Base-by-base conservation (phyloP, 768 basidiomycete species). In the Phaeolepiota aurea region DNA sequence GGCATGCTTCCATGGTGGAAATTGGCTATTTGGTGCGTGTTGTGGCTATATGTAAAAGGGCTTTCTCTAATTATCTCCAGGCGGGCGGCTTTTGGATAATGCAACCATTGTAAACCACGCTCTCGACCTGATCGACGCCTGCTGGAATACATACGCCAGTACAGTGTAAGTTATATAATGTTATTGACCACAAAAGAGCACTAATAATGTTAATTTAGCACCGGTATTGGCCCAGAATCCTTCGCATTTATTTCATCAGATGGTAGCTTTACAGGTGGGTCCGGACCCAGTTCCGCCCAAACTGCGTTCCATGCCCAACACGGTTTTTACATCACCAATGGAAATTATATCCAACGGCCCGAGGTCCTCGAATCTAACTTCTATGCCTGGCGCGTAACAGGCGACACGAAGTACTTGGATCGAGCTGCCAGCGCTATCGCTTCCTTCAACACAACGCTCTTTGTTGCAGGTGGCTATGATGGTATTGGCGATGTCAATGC, bases 341-440 rank as follows among this genome's bases (percentile, higher is more conserved):
- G 62, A 14, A 61, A 66, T 46, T 87, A 87, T 49, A 69, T 78
- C 53, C 63, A 77, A 28, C 81, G 86, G 18, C 84, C 86, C 0
- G 83, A 87, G 58, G 82, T 87, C 16, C 70, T 87, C 11, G 83
- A 87, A 55, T 81, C 77, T 39, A 86, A 86, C 64, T 87, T 87
- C 63, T 81, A 87, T 44, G 85, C 83, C 0, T 87, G 70, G 71
- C 75, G 86, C 16, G 73, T 68, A 9, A 85, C 83, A 2, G 86
- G 85, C 1, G 64, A 87, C 48, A 56, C 59, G 3, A 83, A 81
- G 49, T 87, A 85, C 55, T 65, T 79, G 22, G 63, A 82, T 37
- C 73, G 79, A 15, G 83, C 85, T 2, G 71, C 65, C 3, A 64
- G 61, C 25, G 82, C 81, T 10, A 58, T 82, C 13, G 42, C 60